These are phyloP conservation scores for Fonsecaea pedrosoi DNA, from an alignment of 2,329 filamentous ascomycete genomes.

Conservation along the genomic window DNA sequence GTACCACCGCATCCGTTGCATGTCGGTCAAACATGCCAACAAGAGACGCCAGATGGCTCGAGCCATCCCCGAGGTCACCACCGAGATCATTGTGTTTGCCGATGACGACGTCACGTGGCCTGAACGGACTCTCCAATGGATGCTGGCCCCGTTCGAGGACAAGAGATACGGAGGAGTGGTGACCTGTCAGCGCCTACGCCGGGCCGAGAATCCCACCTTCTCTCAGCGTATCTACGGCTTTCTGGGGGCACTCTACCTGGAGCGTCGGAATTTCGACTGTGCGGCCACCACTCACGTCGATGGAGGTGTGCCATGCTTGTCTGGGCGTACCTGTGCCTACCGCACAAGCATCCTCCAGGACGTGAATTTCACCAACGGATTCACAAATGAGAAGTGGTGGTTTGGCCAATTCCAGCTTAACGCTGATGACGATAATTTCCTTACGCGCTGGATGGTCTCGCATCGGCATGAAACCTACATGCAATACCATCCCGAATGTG, in stretches of 20 bases:
- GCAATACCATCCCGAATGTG: conserved; percentile 89
- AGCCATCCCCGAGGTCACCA: conserved; percentile 83
- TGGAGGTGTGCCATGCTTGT: conserved; percentile 95
- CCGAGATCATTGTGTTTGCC: conserved; percentile 86
- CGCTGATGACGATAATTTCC: conserved; percentile 97
- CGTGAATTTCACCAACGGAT: conserved; percentile 82
- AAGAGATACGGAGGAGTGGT: conserved; percentile 83
- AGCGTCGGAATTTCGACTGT: conserved; percentile 95
- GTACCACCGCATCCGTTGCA: conserved; percentile 38
- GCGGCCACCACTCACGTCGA: conserved; percentile 94
- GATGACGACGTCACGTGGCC: conserved; percentile 98
- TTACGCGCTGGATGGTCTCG: conserved; percentile 92
- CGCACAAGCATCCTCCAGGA: conserved; percentile 86
- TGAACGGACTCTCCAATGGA: conserved; percentile 82
- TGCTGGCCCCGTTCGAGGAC: conserved; percentile 90
- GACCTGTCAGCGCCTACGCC: conserved; percentile 84
- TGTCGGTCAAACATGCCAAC: conserved; percentile 81
- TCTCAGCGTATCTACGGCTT: conserved; percentile 79
- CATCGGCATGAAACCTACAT: conserved; percentile 94
- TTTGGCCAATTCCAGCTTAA: conserved; percentile 82
- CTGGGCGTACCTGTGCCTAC: conserved; percentile 90
- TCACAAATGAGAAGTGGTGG: conserved; percentile 89
- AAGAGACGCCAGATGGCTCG: conserved; percentile 93
- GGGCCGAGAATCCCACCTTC: conserved; percentile 66
- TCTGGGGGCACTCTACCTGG: conserved; percentile 88